A percentile compares a stretch with the other conserved stretches of the same genome.
Conservation (phyloP, 2,329 filamentous ascomycete genomes). For the Aspergillus niger region DNA sequence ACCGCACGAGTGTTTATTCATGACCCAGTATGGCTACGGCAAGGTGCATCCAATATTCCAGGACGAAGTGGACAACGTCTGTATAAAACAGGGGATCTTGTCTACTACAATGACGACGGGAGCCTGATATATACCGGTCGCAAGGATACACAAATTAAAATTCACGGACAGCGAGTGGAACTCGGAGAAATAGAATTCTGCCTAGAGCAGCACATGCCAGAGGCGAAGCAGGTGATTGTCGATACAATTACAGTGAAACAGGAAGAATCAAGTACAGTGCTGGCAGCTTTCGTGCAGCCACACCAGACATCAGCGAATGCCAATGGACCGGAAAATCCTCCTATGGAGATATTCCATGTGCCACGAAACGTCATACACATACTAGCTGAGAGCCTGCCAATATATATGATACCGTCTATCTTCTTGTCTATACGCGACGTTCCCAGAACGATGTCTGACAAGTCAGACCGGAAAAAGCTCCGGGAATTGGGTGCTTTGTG, state of each 20-base stretch:
- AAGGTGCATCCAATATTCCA: neutral
- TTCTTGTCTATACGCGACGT: neutral
- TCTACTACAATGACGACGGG: neutral
- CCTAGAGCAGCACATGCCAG: neutral
- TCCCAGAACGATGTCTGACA: neutral
- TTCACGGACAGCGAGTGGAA: neutral
- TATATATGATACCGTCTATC: neutral
- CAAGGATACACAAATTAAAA: neutral
- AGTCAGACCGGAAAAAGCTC: neutral
- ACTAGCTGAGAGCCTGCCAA: neutral
- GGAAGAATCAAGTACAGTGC: neutral
- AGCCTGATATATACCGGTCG: neutral
- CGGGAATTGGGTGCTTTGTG: neutral
- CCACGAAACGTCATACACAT: neutral
- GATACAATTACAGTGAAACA: neutral
- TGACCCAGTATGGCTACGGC: neutral
- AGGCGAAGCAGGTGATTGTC: neutral
- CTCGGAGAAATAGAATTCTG: neutral
- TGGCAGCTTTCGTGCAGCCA: neutral
- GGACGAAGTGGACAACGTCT: neutral
- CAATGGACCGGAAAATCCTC: neutral
- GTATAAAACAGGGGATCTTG: neutral
- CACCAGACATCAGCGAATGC: too few species aligned
- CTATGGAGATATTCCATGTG: neutral
- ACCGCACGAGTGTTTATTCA: neutral